Percentiles rank a stretch among this genome's conserved stretches.
These are phyloP conservation scores for Basidioascus undulatus DNA, from an alignment of 768 basidiomycete genomes.

Conservation along the genomic window DNA sequence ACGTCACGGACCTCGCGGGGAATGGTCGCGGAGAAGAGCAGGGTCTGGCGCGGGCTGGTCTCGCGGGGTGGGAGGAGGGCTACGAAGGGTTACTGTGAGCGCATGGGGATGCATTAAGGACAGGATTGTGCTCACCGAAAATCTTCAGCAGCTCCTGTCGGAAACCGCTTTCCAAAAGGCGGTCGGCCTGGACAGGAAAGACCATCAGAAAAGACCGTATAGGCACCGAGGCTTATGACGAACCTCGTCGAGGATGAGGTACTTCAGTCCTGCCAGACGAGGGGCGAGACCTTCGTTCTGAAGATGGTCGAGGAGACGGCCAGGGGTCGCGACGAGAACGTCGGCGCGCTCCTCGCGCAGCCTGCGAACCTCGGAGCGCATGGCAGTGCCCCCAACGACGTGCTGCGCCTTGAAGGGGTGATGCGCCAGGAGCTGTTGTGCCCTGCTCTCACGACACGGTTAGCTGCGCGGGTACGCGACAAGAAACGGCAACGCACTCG, in stretches of 20 bases:
- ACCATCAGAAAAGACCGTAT: too few species aligned
- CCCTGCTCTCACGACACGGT: slow-evolving; percentile 1
- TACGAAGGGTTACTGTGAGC: slow-evolving; percentile 10
- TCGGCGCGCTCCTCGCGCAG: slow-evolving; percentile 15
- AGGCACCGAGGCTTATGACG: too few species aligned
- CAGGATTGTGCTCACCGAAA: slow-evolving; percentile 8
- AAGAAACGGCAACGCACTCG: slow-evolving; percentile 3
- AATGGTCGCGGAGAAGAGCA: slow-evolving; percentile 26
- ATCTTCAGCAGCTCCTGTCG: slow-evolving; percentile 17
- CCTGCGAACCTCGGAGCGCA: slow-evolving; percentile 16
- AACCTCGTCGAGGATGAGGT: slow-evolving; percentile 22
- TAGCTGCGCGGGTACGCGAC: not conserved
- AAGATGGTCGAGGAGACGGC: slow-evolving; percentile 21
- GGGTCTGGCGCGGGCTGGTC: slow-evolving; percentile 19
- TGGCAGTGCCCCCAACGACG: slow-evolving; percentile 34
- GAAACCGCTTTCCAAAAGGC: slow-evolving; percentile 23
- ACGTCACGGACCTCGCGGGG: slow-evolving; percentile 21
- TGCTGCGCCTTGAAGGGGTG: slow-evolving; percentile 25
- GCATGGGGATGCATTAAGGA: not conserved
- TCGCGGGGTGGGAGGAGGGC: slow-evolving; percentile 5
- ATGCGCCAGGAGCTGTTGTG: slow-evolving; percentile 20
- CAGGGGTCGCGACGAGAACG: slow-evolving; percentile 22
- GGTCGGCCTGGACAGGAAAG: slow-evolving; percentile 16
- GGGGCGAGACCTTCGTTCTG: slow-evolving; percentile 19
- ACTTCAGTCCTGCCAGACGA: slow-evolving; percentile 22